These are phyloP conservation scores for Blastobotrys persicus DNA, from an alignment of 1,139 yeast genomes.

Conservation along the genomic window DNA sequence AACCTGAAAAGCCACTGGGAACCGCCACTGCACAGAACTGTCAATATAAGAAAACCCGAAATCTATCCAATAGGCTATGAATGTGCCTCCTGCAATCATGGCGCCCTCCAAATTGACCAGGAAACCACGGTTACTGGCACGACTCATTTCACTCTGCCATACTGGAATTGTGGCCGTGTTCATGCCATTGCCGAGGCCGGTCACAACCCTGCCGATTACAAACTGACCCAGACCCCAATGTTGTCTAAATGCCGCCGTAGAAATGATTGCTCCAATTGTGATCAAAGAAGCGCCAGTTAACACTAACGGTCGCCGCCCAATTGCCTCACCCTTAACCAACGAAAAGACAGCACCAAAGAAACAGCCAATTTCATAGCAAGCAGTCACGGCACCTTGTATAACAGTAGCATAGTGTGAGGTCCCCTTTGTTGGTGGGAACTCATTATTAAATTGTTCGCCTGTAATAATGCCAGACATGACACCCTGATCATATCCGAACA, in stretches of 20 bases:
- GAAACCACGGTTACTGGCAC: constrained; percentile 70
- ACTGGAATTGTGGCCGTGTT: constrained; percentile 84
- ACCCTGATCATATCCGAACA: constrained; percentile 82
- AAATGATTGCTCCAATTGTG: constrained; percentile 56
- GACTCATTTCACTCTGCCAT: constrained; percentile 80
- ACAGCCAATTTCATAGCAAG: constrained; percentile 78
- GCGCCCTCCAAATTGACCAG: constrained; percentile 72
- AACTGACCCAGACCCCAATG: constrained; percentile 67
- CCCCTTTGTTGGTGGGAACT: constrained; percentile 47
- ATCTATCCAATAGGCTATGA: constrained; percentile 73
- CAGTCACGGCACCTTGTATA: constrained; percentile 64
- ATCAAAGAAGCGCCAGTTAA: constrained; percentile 55
- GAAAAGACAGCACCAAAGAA: constrained; percentile 69
- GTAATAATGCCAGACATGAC: constrained; percentile 40
- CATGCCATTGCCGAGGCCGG: constrained; percentile 78
- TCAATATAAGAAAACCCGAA: constrained; percentile 48
- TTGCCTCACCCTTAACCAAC: constrained; percentile 43
- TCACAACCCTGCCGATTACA: constrained; percentile 69
- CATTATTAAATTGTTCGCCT: constrained; percentile 55
- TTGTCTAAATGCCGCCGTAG: constrained; percentile 62
- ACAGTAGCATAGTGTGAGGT: constrained; percentile 29
- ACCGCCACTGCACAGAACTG: constrained; percentile 50
- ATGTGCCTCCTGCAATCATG: constrained; percentile 68
- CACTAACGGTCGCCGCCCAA: constrained; percentile 40
- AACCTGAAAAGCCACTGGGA: constrained; percentile 41